Percentiles rank a stretch among this genome's conserved stretches.
Evolutionary conservation across 2,329 filamentous ascomycete genomes (phyloP).

Genomic region (Pseudogymnoascus sp.): DNA sequence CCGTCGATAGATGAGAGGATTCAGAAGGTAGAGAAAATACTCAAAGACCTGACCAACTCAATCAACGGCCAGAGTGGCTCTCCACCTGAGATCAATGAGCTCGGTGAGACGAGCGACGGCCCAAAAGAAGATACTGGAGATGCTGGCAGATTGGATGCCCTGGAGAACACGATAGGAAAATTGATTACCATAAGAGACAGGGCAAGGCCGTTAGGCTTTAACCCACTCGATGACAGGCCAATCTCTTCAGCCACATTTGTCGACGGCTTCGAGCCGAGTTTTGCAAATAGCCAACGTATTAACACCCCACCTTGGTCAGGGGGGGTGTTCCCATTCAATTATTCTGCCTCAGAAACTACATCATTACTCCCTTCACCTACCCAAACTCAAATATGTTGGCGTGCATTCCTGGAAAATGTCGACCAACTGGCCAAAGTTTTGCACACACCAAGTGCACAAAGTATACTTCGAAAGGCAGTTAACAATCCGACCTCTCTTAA

Average conservation of each 20-base stretch:
- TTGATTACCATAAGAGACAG: background rate
- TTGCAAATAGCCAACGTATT: background rate
- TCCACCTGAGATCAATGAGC: background rate
- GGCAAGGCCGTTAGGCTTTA: background rate
- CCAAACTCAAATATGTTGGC: slow-evolving; percentile 3
- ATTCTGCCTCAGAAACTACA: background rate
- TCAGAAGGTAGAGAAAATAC: background rate
- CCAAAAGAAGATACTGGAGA: background rate
- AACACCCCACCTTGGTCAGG: background rate
- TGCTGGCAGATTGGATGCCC: background rate
- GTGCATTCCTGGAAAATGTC: background rate
- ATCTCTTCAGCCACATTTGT: background rate
- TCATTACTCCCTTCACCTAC: background rate
- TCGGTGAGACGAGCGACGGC: background rate
- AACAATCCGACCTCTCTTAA: slow-evolving; percentile 41
- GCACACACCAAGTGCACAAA: slow-evolving; percentile 2
- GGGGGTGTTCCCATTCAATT: background rate
- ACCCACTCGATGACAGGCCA: background rate
- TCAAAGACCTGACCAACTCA: background rate
- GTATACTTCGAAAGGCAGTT: background rate
- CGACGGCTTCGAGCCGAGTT: background rate
- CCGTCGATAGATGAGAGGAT: background rate
- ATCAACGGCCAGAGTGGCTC: background rate
- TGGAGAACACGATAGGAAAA: background rate
- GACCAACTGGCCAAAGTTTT: slow-evolving; percentile 4